These are phyloP conservation scores for Arabidopsis arenosa DNA, from an alignment of 345 rosid genomes.

Conservation along the genomic window DNA sequence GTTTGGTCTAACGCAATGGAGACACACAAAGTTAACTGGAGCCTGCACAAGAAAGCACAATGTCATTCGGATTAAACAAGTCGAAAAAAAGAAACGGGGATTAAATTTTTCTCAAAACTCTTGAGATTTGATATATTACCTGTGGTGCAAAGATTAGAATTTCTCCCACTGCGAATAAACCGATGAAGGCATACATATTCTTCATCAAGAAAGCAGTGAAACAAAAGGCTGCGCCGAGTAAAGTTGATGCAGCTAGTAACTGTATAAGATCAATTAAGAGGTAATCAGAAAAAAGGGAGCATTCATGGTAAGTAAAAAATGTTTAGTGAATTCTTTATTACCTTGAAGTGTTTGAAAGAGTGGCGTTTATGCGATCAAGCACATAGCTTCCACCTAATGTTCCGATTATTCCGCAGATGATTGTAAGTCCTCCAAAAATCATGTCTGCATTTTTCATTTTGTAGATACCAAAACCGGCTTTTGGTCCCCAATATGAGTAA, in stretches of 20 bases:
- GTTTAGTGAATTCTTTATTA: constrained; percentile 23
- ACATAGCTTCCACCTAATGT: constrained; percentile 79
- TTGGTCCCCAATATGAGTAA: constrained; percentile 98
- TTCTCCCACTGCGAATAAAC: constrained; percentile 80
- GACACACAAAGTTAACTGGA: constrained; percentile 92
- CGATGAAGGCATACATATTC: constrained; percentile 77
- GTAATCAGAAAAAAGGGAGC: neutral
- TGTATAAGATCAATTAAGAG: constrained; percentile 45
- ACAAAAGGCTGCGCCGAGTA: constrained; percentile 83
- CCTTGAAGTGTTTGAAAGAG: constrained; percentile 95
- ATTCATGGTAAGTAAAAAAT: neutral
- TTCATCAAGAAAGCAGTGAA: constrained; percentile 79
- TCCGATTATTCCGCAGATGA: constrained; percentile 86
- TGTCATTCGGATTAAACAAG: neutral
- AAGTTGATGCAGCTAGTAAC: constrained; percentile 82
- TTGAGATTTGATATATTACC: constrained; percentile 51
- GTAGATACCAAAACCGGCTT: constrained; percentile 93
- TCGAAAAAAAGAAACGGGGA: constrained; percentile 11
- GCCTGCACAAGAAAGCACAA: constrained; percentile 55
- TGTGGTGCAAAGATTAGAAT: constrained; percentile 92
- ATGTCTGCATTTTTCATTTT: constrained; percentile 85
- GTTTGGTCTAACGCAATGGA: constrained; percentile 89
- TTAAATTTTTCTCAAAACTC: neutral
- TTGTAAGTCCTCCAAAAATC: constrained; percentile 92
- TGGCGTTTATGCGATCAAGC: constrained; percentile 73